Conservation (phyloP, 1,139 yeast genomes). For the Protomyces gravidus region DNA sequence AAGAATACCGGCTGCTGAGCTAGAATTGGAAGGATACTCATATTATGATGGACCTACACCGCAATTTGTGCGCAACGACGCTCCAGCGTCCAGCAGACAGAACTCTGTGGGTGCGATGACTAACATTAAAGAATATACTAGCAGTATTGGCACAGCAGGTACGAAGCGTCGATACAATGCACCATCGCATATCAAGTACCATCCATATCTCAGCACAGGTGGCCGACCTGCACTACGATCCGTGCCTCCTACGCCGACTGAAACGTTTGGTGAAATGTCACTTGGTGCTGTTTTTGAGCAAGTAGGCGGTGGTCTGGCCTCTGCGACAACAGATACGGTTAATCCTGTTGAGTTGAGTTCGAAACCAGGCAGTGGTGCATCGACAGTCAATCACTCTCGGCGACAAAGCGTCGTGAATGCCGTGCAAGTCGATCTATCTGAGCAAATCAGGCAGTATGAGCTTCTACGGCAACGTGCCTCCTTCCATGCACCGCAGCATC, state of each 20-base stretch:
- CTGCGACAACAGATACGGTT: background rate
- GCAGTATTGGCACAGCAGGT: background rate
- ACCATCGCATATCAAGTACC: background rate
- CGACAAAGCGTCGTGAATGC: background rate
- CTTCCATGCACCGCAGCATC: background rate
- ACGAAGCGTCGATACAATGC: background rate
- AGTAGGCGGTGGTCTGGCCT: background rate
- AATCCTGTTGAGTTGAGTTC: background rate
- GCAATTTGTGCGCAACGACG: conserved; percentile 17
- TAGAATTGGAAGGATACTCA: conserved; percentile 18
- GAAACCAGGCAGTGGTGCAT: background rate
- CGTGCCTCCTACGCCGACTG: conserved; percentile 2
- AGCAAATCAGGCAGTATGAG: background rate
- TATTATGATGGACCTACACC: conserved; percentile 22
- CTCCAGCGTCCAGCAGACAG: background rate
- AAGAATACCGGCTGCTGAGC: background rate
- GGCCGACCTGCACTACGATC: background rate
- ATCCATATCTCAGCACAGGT: background rate
- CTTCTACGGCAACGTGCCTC: background rate
- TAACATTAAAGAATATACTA: background rate
- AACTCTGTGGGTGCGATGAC: background rate
- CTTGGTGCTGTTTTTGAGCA: background rate
- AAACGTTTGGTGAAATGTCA: background rate
- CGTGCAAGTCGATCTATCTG: background rate
- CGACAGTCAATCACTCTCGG: background rate